Percentiles rank a stretch among this genome's conserved stretches.
These are phyloP conservation scores for Diplocarpon rosae DNA, from an alignment of 2,329 filamentous ascomycete species.

Conservation along the genomic window DNA sequence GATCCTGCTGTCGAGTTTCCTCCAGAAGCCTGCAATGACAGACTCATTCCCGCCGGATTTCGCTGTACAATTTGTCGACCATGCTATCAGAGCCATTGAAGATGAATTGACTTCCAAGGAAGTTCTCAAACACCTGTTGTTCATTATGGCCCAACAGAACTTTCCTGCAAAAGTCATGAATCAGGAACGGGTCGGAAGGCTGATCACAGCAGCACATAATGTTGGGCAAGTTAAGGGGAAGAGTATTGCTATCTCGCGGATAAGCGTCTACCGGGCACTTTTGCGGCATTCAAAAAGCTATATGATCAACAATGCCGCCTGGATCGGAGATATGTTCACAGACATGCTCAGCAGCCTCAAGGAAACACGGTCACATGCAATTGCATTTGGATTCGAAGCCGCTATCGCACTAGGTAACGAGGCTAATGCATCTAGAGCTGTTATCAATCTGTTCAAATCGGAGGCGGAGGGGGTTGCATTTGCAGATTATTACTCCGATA, in stretches of 20 bases:
- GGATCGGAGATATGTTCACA: slow-evolving; percentile 72
- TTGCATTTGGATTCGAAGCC: slow-evolving; percentile 62
- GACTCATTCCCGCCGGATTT: slow-evolving; percentile 68
- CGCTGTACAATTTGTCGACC: slow-evolving; percentile 67
- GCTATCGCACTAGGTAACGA: slow-evolving; percentile 60
- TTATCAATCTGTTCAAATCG: slow-evolving; percentile 51
- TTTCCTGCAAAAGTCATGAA: slow-evolving; percentile 70
- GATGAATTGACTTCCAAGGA: slow-evolving; percentile 62
- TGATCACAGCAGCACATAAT: slow-evolving; percentile 59
- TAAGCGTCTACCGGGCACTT: slow-evolving; percentile 69
- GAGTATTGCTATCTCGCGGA: slow-evolving; percentile 64
- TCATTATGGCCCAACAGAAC: slow-evolving; percentile 68
- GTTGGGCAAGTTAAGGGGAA: slow-evolving; percentile 71
- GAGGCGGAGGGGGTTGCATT: slow-evolving; percentile 29
- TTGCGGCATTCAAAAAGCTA: slow-evolving; percentile 57
- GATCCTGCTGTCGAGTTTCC: slow-evolving; percentile 64
- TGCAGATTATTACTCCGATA: slow-evolving; percentile 55
- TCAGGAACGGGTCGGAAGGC: slow-evolving; percentile 52
- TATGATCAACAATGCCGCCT: slow-evolving; percentile 64
- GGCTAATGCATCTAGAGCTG: slow-evolving; percentile 52
- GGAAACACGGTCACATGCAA: slow-evolving; percentile 65
- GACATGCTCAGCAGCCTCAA: slow-evolving; percentile 70
- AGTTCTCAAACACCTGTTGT: slow-evolving; percentile 67
- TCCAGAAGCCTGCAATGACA: slow-evolving; percentile 62
- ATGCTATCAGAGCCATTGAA: slow-evolving; percentile 63